Conservation (phyloP, 495 filamentous ascomycete species). For the Lasiosphaeria ovina region DNA sequence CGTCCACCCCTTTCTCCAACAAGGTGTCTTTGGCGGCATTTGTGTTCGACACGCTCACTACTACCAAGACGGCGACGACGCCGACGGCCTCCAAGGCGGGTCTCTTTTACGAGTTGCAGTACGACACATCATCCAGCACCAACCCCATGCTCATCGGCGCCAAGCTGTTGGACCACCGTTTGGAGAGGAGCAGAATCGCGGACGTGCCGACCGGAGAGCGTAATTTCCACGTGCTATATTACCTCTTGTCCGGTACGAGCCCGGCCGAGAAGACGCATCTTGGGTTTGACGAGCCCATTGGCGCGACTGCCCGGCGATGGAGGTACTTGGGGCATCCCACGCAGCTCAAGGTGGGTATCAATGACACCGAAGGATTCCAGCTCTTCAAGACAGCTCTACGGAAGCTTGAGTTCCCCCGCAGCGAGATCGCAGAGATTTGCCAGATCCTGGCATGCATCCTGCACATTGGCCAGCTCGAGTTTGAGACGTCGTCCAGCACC, state of each 20-base stretch:
- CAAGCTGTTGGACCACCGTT: constrained; percentile 87
- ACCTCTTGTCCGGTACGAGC: constrained; percentile 89
- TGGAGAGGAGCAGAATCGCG: constrained; percentile 87
- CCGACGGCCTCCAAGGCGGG: constrained; percentile 94
- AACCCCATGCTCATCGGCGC: constrained; percentile 85
- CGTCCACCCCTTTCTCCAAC: constrained; percentile 84
- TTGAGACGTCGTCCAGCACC: constrained; percentile 75
- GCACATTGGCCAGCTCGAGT: constrained; percentile 94
- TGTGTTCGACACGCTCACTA: constrained; percentile 92
- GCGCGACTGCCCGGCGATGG: constrained; percentile 75
- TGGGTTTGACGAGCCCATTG: constrained; percentile 67
- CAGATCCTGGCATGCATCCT: constrained; percentile 88
- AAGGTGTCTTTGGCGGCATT: constrained; percentile 93
- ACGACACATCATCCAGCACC: constrained; percentile 79
- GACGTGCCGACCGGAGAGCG: constrained; percentile 91
- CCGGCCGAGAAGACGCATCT: constrained; percentile 85
- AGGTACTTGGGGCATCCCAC: constrained; percentile 94
- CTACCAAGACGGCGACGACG: constrained; percentile 94
- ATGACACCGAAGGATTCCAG: constrained; percentile 92
- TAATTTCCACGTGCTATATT: constrained; percentile 95
- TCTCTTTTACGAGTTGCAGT: constrained; percentile 92
- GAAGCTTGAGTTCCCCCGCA: constrained; percentile 88
- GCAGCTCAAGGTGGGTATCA: constrained; percentile 93
- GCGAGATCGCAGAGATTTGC: constrained; percentile 94
- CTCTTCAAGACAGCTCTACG: constrained; percentile 94